Evolutionary conservation across 805 yeast genomes (phyloP).

Genomic region (Candida xiaguanensis): DNA sequence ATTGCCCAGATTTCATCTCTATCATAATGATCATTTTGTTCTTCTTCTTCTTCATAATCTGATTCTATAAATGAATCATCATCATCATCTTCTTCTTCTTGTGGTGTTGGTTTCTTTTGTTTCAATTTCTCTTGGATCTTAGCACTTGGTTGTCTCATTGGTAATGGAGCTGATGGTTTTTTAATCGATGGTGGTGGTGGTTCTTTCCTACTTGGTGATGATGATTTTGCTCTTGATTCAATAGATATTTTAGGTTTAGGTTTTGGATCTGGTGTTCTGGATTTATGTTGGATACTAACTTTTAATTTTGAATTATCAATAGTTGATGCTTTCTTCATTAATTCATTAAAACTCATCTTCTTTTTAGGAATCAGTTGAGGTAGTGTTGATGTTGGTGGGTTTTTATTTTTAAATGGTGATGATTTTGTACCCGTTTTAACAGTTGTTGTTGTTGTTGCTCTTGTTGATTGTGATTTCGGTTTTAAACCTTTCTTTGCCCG

Average conservation of each 20-base stretch:
- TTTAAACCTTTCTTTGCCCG: constrained; percentile 31
- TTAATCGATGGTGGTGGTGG: too few relatives aligned
- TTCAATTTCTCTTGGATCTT: constrained; percentile 46
- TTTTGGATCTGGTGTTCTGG: constrained; percentile 28
- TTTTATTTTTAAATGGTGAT: constrained; percentile 7
- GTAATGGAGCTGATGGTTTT: constrained; percentile 23
- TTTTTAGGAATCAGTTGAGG: constrained; percentile 19
- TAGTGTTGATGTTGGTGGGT: constrained; percentile 3
- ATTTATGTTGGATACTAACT: constrained; percentile 36
- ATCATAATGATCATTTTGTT: constrained; percentile 43
- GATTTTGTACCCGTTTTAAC: constrained; percentile 1
- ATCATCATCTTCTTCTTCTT: constrained; percentile 4
- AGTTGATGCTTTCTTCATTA: constrained; percentile 64
- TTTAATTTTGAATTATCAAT: constrained; percentile 48
- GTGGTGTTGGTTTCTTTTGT: constrained; percentile 14
- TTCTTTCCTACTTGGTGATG: constrained; percentile 2
- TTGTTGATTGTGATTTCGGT: constrained; percentile 12
- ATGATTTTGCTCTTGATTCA: background rate
- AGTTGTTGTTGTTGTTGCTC: constrained; percentile 10
- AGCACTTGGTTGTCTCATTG: constrained; percentile 57
- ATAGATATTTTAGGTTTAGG: background rate
- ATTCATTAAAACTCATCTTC: constrained; percentile 59
- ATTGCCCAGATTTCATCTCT: constrained; percentile 88
- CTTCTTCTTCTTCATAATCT: constrained; percentile 22
- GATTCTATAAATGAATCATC: constrained; percentile 6